These are phyloP conservation scores for Vicia villosa DNA, from an alignment of 306 rosid species.

Conservation along the genomic window DNA sequence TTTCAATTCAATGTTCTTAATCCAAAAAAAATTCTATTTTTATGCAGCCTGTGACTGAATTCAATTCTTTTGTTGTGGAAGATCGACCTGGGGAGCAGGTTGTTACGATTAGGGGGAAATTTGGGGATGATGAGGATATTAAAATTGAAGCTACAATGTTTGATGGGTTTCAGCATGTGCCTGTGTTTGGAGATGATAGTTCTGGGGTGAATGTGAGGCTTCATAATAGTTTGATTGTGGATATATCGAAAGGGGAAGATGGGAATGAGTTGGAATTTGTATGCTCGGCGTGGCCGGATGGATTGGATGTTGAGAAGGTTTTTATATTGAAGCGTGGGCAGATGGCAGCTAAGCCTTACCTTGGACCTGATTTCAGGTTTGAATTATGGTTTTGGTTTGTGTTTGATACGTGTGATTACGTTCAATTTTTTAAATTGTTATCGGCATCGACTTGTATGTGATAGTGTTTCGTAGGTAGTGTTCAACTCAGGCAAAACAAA, in stretches of 20 bases:
- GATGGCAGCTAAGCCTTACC: conserved; percentile 50
- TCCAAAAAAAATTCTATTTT: neutral
- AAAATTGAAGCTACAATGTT: conserved; percentile 83
- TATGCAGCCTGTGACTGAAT: conserved; percentile 57
- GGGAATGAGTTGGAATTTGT: conserved; percentile 58
- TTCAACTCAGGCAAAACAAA: no score
- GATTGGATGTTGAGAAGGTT: conserved; percentile 64
- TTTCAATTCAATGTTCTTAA: neutral
- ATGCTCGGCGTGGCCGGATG: conserved; percentile 83
- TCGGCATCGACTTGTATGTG: no score
- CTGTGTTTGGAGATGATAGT: conserved; percentile 56
- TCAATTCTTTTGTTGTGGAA: conserved; percentile 65
- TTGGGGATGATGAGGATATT: conserved; percentile 61
- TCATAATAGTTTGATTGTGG: conserved; percentile 72
- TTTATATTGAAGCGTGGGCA: conserved; percentile 49
- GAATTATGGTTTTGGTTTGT: neutral
- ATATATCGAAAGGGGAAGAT: conserved; percentile 60
- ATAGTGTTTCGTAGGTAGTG: no score
- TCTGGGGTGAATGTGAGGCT: conserved; percentile 57
- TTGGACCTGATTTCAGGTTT: conserved; percentile 85
- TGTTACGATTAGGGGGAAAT: conserved; percentile 61
- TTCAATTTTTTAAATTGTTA: no score
- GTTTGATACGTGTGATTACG: no score
- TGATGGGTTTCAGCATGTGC: conserved; percentile 62
- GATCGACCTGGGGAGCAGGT: conserved; percentile 75